Evolutionary conservation across 2,329 filamentous ascomycete genomes (phyloP).

Genomic region (Allantophomopsis lycopodina): DNA sequence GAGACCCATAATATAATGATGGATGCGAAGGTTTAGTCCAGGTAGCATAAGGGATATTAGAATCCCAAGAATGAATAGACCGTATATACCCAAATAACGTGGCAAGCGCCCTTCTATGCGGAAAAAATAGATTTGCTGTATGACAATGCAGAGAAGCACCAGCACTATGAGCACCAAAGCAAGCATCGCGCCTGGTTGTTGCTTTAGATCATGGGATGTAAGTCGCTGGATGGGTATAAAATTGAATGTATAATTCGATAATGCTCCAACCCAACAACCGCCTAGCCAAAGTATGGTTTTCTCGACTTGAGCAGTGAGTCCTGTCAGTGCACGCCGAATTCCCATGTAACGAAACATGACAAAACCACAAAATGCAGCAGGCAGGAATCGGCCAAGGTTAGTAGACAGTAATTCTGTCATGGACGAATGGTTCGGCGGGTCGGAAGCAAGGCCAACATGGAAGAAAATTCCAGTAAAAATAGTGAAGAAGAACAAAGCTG

Average conservation of each 20-base stretch:
- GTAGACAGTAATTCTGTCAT: slow-evolving; percentile 63
- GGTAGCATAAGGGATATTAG: slow-evolving; percentile 60
- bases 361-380: slow-evolving; percentile 75
- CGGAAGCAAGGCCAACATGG: slow-evolving; percentile 80
- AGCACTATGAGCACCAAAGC: slow-evolving; percentile 70
- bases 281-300: slow-evolving; percentile 87
- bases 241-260: slow-evolving; percentile 93
- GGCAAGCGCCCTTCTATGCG: slow-evolving; percentile 72
- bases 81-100: slow-evolving; percentile 66
- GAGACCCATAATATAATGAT: slow-evolving; percentile 87
- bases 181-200: slow-evolving; percentile 78
- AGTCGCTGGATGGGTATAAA: slow-evolving; percentile 87
- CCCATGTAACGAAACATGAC: slow-evolving; percentile 80
- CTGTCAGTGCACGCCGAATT: slow-evolving; percentile 54
- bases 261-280: slow-evolving; percentile 75
- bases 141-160: slow-evolving; percentile 50
- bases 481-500: slow-evolving; percentile 73
- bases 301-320: slow-evolving; percentile 71
- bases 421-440: slow-evolving; percentile 58
- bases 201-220: slow-evolving; percentile 76
- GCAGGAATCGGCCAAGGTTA: slow-evolving; percentile 69
- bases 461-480: slow-evolving; percentile 75
- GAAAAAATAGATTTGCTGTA: slow-evolving; percentile 74
- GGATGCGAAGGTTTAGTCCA: slow-evolving; percentile 70
- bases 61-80: slow-evolving; percentile 50